Percentiles rank a stretch among this genome's conserved stretches.
These are phyloP conservation scores for Psilocybe tampanensis DNA, from an alignment of 768 basidiomycete species.

Conservation along the genomic window DNA sequence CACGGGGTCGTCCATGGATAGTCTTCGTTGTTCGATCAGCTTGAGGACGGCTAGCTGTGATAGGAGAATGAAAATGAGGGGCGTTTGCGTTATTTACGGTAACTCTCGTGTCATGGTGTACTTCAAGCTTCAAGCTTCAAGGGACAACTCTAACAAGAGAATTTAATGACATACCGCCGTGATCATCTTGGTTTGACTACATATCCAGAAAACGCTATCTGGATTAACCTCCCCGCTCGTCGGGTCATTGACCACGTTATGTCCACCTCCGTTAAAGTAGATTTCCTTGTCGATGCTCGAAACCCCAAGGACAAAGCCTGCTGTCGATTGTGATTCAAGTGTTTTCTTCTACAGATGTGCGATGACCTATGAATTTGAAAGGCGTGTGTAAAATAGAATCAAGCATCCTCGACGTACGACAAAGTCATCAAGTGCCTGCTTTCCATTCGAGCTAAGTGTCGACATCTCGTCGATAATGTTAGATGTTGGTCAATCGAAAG, in stretches of 20 bases:
- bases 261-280: slow-evolving; percentile 31
- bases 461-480: neutral
- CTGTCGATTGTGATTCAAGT: slow-evolving; percentile 12
- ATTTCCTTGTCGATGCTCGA: slow-evolving; percentile 30
- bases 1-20: slow-evolving; percentile 27
- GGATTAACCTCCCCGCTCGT: slow-evolving; percentile 27
- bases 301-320: slow-evolving; percentile 25
- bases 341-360: slow-evolving; percentile 10
- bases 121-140: no score
- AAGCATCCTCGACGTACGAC: neutral
- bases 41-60: slow-evolving; percentile 34
- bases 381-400: no score
- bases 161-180: slow-evolving; percentile 24
- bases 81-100: no score
- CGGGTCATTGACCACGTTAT: slow-evolving; percentile 23
- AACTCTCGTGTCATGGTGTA: no score
- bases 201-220: slow-evolving; percentile 41
- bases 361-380: no score
- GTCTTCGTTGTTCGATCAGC: slow-evolving; percentile 32
- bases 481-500: no score
- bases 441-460: neutral
- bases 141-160: neutral
- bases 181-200: slow-evolving; percentile 41
- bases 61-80: neutral
- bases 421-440: neutral